Base-by-base conservation (phyloP, 1,139 yeast species). In the Pichia sp. region DNA sequence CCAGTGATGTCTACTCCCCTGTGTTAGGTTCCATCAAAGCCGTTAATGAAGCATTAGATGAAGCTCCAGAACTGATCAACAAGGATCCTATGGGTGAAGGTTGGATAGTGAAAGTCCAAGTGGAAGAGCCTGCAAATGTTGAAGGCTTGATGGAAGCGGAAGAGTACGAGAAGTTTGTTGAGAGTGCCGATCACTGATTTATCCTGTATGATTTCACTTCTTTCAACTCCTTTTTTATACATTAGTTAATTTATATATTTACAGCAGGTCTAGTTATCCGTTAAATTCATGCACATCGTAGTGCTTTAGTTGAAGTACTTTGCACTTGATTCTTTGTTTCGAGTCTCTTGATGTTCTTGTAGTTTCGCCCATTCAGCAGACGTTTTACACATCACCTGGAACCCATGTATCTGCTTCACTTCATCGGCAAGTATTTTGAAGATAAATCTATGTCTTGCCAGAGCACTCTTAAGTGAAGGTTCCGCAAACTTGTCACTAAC, bases 1-100 rank as follows among this genome's bases (percentile, higher is more conserved):
- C 98, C 21, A 76, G 87, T 46, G 98, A 93, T 58, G 80, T 91
- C 47, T 91, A 88, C 63, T 67, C 88, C 15, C 99, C 99, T 37
- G 83, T 86, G 24, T 62, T 70, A 16, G 96, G 96, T 38, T 82
- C 74, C 50, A 68, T 91, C 30, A 48, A 78, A 39, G 96, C 79
- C 48, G 74, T 77, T 47, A 93, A 91, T 64, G 69, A 66, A 29
- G 60, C 52, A 17, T 70, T 91, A 50, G 81, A 75, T 49, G 74
- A 73, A 38, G 66, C 69, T 44, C 96, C 99, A 23, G 77, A 77
- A 44, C 64, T 85, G 50, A 76, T 93, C 54, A 91, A 88, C 66
- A 62, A 67, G 46, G 96, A 87, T 55, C 96, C 98, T 37, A 70
- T 83, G 76, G 96, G 96, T 39, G 78, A 76, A 42, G 97, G 94